A percentile compares a stretch with the other conserved stretches of the same genome.
Evolutionary conservation across 2,329 filamentous ascomycete genomes (phyloP).

Genomic region (Coniochaeta prunicola): DNA sequence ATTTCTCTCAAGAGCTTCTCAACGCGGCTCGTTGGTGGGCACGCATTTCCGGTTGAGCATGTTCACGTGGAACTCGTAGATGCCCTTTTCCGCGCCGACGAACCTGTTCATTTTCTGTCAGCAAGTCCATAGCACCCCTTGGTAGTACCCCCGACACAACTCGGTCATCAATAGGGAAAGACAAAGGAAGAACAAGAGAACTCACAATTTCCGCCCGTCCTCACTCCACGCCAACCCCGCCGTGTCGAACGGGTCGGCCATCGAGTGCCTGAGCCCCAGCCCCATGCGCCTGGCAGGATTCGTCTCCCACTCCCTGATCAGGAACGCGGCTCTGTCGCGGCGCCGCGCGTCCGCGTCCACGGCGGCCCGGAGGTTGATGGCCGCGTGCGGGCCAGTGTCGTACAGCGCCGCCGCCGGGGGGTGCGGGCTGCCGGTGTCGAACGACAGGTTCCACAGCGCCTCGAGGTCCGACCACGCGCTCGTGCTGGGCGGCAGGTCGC

Average conservation of each 20-base stretch:
- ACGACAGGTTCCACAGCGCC: constrained; percentile 29
- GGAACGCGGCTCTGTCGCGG: constrained; percentile 12
- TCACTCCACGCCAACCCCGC: constrained; percentile 56
- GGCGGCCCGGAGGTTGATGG: not conserved
- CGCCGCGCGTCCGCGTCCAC: constrained; percentile 7
- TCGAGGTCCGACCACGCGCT: constrained; percentile 34
- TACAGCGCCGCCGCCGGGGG: not conserved
- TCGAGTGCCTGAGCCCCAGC: constrained; percentile 12
- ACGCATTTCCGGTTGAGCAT: constrained; percentile 51
- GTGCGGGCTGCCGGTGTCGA: constrained; percentile 10
- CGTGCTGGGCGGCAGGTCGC: constrained; percentile 6
- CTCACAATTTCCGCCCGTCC: constrained; percentile 53
- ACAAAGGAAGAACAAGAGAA: not conserved
- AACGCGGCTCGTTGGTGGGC: constrained; percentile 34
- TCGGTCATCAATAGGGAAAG: not conserved
- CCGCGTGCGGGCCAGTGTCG: not conserved
- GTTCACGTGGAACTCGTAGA: constrained; percentile 68
- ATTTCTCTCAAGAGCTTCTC: not conserved
- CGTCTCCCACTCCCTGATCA: constrained; percentile 21
- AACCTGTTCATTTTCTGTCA: constrained; percentile 34
- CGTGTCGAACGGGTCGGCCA: constrained; percentile 47
- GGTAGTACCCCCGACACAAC: no score
- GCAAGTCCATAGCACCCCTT: no score
- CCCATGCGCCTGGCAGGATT: constrained; percentile 19
- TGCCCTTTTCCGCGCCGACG: constrained; percentile 62